These are phyloP conservation scores for Herpetomonas tarakana DNA, from an alignment of 208 protist genomes.

Conservation along the genomic window DNA sequence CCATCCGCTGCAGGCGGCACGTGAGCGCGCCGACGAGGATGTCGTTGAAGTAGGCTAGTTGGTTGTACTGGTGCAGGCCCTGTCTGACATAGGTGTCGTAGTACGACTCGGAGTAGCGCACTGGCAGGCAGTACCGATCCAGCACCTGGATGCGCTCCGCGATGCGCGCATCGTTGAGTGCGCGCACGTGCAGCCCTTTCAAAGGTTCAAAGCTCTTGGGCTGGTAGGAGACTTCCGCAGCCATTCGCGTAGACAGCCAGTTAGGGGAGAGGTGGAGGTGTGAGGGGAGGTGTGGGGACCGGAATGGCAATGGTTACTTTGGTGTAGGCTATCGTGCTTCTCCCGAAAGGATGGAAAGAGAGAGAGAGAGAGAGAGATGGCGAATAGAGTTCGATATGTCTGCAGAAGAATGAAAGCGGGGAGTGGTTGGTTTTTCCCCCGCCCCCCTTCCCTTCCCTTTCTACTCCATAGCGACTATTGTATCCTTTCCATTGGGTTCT, in stretches of 20 bases:
- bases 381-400: too few species aligned
- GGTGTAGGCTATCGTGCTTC: not conserved
- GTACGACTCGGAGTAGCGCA: constrained; percentile 83
- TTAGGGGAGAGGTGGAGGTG: not conserved
- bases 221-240: not conserved
- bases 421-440: too few species aligned
- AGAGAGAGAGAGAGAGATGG: too few species aligned
- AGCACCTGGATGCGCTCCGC: constrained; percentile 79
- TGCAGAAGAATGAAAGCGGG: too few species aligned
- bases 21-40: constrained; percentile 90
- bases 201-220: constrained; percentile 29
- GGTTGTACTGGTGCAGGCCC: constrained; percentile 63
- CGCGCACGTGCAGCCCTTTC: constrained; percentile 63
- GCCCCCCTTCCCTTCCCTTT: too few species aligned
- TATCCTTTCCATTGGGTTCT: too few species aligned
- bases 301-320: not conserved
- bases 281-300: not conserved
- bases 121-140: constrained; percentile 71
- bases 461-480: too few species aligned
- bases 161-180: constrained; percentile 57
- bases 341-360: too few species aligned
- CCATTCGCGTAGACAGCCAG: not conserved
- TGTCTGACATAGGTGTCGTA: constrained; percentile 71
- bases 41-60: constrained; percentile 87
- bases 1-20: constrained; percentile 76